These are phyloP conservation scores for Sherardia arvensis DNA, from an alignment of 257 asterid species.

Conservation along the genomic window DNA sequence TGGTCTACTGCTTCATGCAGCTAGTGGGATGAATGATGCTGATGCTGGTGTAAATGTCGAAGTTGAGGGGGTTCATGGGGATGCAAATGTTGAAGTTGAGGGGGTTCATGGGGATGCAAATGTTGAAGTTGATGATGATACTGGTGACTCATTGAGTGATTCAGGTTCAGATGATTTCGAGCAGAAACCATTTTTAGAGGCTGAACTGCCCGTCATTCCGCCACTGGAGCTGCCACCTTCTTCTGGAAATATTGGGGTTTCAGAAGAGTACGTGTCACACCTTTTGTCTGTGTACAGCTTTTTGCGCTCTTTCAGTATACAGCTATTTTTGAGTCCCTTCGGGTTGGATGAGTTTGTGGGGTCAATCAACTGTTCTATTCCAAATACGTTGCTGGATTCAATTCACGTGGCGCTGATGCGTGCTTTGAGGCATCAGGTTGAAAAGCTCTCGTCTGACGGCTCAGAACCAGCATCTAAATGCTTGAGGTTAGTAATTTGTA, in stretches of 20 bases:
- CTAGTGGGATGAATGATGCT: neutral
- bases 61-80: conserved; percentile 11
- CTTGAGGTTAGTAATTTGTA: conserved; percentile 38
- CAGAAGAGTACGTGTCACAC: conserved; percentile 52
- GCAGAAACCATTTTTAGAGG: conserved; percentile 22
- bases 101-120: conserved; percentile 12
- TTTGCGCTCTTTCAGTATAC: conserved; percentile 62
- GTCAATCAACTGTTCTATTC: conserved; percentile 59
- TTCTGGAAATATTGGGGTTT: conserved; percentile 65
- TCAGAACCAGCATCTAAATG: conserved; percentile 60
- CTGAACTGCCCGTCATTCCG: conserved; percentile 44
- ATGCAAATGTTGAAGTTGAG: conserved; percentile 14
- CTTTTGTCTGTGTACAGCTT: conserved; percentile 69
- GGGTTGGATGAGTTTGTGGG: conserved; percentile 88
- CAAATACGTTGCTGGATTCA: conserved; percentile 74
- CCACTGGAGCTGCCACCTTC: conserved; percentile 79
- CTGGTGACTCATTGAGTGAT: conserved; percentile 34
- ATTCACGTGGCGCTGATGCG: conserved; percentile 69
- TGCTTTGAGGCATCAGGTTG: conserved; percentile 50
- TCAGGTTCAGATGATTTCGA: conserved; percentile 37
- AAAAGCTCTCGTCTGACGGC: conserved; percentile 53
- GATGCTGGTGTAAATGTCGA: conserved; percentile 8
- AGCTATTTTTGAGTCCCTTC: conserved; percentile 67
- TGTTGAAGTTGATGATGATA: conserved; percentile 16
- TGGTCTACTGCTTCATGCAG: neutral